Evolutionary conservation across 2,329 filamentous ascomycete genomes (phyloP).

Genomic region (Botrytis fragariae): DNA sequence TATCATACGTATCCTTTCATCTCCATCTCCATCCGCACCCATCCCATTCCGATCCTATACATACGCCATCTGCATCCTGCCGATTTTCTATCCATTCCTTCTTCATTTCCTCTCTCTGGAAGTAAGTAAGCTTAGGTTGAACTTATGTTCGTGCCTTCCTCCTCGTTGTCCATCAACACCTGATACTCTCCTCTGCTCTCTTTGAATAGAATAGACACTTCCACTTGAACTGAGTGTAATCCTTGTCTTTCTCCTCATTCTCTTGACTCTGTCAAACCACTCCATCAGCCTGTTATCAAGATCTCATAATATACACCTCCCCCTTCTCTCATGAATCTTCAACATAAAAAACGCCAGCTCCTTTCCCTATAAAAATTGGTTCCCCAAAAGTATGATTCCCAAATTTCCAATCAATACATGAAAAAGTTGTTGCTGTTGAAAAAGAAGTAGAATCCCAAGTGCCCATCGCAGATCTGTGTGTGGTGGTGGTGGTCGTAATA

Average conservation of each 20-base stretch:
- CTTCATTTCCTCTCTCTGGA: not conserved
- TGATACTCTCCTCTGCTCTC: not conserved
- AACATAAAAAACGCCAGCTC: conserved; percentile 6
- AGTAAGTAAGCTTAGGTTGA: not conserved
- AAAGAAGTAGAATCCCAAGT: conserved; percentile 3
- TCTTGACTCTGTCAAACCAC: not conserved
- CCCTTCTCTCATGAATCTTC: not conserved
- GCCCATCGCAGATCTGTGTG: not conserved
- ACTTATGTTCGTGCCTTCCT: not conserved
- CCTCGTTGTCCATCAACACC: not conserved
- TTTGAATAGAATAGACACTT: not conserved
- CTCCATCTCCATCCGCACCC: not conserved
- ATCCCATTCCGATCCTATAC: not conserved
- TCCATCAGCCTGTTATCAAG: not conserved
- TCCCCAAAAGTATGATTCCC: conserved; percentile 1
- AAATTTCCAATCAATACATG: conserved; percentile 19
- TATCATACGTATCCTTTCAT: not conserved
- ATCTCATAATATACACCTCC: not conserved
- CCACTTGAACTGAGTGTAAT: not conserved
- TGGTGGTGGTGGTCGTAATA: conserved; percentile 10
- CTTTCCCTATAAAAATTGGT: conserved; percentile 3
- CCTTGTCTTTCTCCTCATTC: not conserved
- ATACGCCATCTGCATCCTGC: not conserved
- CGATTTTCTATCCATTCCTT: not conserved
- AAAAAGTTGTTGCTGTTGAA: not conserved